Conservation (phyloP, 106 monocot species). For the Platanthera guangdongensis region DNA sequence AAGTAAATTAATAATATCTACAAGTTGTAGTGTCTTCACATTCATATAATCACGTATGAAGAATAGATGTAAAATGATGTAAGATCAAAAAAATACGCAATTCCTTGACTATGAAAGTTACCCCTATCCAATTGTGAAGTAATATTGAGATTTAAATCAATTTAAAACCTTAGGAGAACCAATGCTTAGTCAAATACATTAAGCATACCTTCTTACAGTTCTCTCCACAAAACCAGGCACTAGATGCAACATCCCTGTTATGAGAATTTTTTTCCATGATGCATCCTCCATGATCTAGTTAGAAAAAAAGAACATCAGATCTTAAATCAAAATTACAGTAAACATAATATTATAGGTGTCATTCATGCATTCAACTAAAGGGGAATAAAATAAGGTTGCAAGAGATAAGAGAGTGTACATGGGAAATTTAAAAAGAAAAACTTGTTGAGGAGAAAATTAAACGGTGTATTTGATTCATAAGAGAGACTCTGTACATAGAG, state of each 20-base stretch:
- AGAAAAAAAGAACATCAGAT: conserved; percentile 1
- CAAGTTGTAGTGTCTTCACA: neutral
- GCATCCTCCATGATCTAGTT: conserved; percentile 63
- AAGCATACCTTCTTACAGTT: conserved; percentile 59
- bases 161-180: neutral
- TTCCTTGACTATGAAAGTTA: no score
- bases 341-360: neutral
- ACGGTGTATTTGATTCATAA: no score
- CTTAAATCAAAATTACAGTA: neutral
- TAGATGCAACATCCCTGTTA: conserved; percentile 21
- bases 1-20: neutral
- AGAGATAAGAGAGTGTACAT: neutral
- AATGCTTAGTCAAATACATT: neutral
- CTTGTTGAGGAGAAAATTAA: neutral
- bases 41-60: neutral
- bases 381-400: neutral
- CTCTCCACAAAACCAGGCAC: conserved; percentile 71
- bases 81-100: neutral
- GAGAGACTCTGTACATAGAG: no score
- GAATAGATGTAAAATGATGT: neutral
- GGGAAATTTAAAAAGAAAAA: neutral
- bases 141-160: neutral
- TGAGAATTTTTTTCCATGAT: conserved; percentile 19
- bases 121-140: no score
- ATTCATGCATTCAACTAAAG: neutral